A percentile compares a stretch with the other conserved stretches of the same genome.
These are phyloP conservation scores for Kwoniella dejecticola DNA, from an alignment of 768 basidiomycete genomes.

Conservation along the genomic window DNA sequence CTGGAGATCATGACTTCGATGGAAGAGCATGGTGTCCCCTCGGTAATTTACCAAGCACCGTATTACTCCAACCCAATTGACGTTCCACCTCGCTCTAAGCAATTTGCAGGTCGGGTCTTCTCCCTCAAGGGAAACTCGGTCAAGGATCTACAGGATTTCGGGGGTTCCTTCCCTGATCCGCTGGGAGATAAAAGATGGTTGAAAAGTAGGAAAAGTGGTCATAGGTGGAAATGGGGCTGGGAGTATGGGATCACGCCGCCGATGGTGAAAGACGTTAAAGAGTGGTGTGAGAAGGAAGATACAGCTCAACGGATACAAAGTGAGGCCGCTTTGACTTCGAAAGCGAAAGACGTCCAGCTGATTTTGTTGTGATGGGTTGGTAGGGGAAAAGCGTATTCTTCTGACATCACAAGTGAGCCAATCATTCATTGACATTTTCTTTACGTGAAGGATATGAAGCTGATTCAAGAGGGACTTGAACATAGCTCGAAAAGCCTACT, in stretches of 20 bases:
- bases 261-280: conserved; percentile 61
- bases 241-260: conserved; percentile 74
- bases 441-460: no score
- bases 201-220: conserved; percentile 17
- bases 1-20: conserved; percentile 49
- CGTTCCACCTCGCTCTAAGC: conserved; percentile 67
- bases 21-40: conserved; percentile 58
- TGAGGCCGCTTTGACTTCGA: conserved; percentile 10
- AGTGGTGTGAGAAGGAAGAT: conserved; percentile 61
- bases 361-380: background rate
- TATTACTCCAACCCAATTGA: conserved; percentile 75
- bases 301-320: conserved; percentile 11
- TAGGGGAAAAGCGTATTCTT: conserved; percentile 18
- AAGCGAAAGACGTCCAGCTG: background rate
- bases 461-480: no score
- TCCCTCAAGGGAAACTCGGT: conserved; percentile 69
- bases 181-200: conserved; percentile 22
- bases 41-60: conserved; percentile 72
- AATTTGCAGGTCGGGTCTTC: conserved; percentile 80
- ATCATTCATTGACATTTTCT: conserved; percentile 7
- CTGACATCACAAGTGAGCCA: conserved; percentile 18
- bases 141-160: conserved; percentile 66
- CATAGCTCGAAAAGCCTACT: conserved; percentile 72
- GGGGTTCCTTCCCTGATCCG: conserved; percentile 12
- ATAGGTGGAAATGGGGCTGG: conserved; percentile 63